Percentiles rank a stretch among this genome's conserved stretches.
Evolutionary conservation across 495 filamentous ascomycete species (phyloP).

Genomic region (Neurospora sp.): DNA sequence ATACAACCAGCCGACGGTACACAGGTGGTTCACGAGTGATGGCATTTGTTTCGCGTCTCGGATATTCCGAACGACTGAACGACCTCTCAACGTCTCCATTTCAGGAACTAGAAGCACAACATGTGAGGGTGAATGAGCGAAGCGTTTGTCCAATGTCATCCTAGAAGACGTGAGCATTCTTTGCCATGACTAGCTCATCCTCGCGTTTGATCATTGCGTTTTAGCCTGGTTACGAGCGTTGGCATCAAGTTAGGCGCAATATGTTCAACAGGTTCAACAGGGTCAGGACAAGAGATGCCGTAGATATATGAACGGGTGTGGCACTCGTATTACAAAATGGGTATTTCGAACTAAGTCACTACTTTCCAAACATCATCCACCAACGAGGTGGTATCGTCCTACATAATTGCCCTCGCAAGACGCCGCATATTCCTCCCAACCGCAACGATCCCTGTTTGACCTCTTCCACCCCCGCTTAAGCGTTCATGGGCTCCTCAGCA

Average conservation of each 20-base stretch:
- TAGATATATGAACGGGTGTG: neutral
- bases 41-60: neutral
- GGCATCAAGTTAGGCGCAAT: neutral
- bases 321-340: neutral
- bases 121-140: neutral
- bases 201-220: neutral
- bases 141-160: neutral
- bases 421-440: neutral
- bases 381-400: neutral
- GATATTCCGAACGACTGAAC: neutral
- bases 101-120: neutral
- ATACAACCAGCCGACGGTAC: neutral
- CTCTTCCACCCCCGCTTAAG: constrained; percentile 6
- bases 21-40: neutral
- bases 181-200: neutral
- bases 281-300: neutral
- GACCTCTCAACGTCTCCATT: neutral
- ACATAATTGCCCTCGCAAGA: neutral
- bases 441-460: neutral
- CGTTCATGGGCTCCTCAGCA: constrained; percentile 65
- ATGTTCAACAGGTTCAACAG: neutral
- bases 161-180: neutral
- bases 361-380: neutral
- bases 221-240: neutral
- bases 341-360: neutral